A percentile compares a stretch with the other conserved stretches of the same genome.
Conservation (phyloP, 2,329 filamentous ascomycete species). For the Cladosporium colombiae region DNA sequence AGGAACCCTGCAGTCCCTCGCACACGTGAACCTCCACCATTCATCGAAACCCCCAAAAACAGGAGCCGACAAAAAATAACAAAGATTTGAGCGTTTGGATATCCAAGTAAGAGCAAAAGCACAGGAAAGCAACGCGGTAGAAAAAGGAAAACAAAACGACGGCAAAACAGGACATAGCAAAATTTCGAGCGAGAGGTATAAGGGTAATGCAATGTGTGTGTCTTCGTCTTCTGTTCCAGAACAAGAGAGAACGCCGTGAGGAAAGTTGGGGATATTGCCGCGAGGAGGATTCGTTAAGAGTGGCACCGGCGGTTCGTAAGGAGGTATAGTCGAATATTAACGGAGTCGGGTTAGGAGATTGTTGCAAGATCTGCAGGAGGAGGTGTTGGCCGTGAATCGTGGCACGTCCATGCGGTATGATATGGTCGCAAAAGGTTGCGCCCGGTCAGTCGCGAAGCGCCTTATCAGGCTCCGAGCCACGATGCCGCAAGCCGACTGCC, state of each 20-base stretch:
- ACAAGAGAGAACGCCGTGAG: conserved; percentile 12
- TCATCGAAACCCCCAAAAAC: neutral
- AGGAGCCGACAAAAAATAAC: neutral
- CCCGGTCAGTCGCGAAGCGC: neutral
- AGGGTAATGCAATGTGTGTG: conserved; percentile 1
- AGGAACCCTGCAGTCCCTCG: neutral
- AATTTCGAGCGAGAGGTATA: conserved; percentile 19
- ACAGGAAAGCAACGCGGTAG: neutral
- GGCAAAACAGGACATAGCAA: neutral
- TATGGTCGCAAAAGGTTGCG: conserved; percentile 3
- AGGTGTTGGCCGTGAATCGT: neutral
- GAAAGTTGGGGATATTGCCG: neutral
- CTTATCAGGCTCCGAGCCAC: neutral
- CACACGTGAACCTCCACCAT: neutral
- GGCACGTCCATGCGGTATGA: neutral
- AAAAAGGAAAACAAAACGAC: neutral
- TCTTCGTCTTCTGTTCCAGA: conserved; percentile 12
- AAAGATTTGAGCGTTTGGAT: conserved; percentile 17
- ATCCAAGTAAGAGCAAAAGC: conserved; percentile 14
- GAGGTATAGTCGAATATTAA: conserved; percentile 8
- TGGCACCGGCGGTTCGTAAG: conserved; percentile 4
- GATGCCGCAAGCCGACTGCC: neutral
- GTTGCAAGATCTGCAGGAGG: neutral
- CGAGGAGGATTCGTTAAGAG: conserved; percentile 10
- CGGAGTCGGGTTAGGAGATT: neutral